phyloP scores from a whole-genome alignment of 2,329 filamentous ascomycete species.

The Talaromyces rugulosus region DNA sequence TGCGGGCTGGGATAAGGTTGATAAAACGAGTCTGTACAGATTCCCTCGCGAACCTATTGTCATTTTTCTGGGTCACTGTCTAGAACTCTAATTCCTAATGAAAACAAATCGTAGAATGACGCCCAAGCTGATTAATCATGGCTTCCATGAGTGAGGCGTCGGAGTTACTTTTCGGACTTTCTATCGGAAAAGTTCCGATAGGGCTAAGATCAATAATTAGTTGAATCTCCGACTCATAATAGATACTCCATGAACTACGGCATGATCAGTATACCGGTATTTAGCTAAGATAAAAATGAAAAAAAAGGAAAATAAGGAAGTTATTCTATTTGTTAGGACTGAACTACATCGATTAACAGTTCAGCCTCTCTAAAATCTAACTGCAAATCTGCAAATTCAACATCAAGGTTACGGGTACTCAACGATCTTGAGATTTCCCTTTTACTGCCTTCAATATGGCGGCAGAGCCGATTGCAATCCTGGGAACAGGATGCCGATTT shows the following conservation, averaged over 20 bases:
- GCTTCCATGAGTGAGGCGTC: neutral
- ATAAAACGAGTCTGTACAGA: neutral
- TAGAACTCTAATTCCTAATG: too few relatives aligned
- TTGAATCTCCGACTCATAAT: too few relatives aligned
- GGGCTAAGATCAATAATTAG: neutral
- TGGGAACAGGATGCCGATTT: conserved; percentile 8
- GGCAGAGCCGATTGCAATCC: conserved; percentile 6
- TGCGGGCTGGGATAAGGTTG: too few relatives aligned
- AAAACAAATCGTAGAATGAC: too few relatives aligned
- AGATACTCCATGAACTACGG: too few relatives aligned
- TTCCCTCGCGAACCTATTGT: neutral
- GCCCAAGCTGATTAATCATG: too few relatives aligned
- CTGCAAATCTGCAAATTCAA: neutral
- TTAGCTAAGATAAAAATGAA: too few relatives aligned
- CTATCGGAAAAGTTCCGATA: neutral
- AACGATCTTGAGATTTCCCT: neutral
- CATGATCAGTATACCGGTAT: too few relatives aligned
- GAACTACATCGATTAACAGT: neutral
- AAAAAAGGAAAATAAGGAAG: too few relatives aligned
- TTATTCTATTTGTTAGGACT: neutral
- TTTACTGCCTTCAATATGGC: neutral
- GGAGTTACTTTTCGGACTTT: neutral
- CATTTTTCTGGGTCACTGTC: neutral
- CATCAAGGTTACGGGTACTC: neutral
- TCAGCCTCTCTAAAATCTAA: too few relatives aligned